Percentiles rank a stretch among this genome's conserved stretches.
Evolutionary conservation across 192 early-diverging fungal species (phyloP).

Genomic region (Coemansia sp.): DNA sequence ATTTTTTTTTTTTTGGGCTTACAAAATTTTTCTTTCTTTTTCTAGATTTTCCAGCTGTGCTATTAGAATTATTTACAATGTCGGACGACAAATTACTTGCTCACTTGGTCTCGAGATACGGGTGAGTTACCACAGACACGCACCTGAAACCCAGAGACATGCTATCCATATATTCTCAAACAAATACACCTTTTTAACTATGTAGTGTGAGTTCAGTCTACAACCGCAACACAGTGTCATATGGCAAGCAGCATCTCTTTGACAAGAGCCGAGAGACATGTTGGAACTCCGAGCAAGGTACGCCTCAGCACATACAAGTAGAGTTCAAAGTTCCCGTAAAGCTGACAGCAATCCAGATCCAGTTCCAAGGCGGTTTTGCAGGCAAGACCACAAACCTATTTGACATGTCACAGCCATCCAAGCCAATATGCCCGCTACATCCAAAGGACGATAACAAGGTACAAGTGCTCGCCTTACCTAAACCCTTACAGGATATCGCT

Average conservation of each 20-base stretch:
- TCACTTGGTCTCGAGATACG: slow-evolving; percentile 23
- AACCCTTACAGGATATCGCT: slow-evolving; percentile 14
- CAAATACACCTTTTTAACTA: too few relatives aligned
- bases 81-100: slow-evolving; percentile 15
- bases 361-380: slow-evolving; percentile 90
- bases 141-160: background rate
- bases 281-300: slow-evolving; percentile 92
- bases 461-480: slow-evolving; percentile 59
- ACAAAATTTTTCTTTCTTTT: background rate
- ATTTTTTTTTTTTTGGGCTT: slow-evolving; percentile 3
- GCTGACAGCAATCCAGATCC: slow-evolving; percentile 56
- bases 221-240: slow-evolving; percentile 74
- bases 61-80: slow-evolving; percentile 13
- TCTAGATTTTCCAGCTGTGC: background rate
- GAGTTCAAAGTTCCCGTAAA: slow-evolving; percentile 64
- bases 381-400: slow-evolving; percentile 70
- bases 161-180: background rate
- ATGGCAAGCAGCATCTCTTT: slow-evolving; percentile 82
- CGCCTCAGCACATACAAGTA: slow-evolving; percentile 75
- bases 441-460: slow-evolving; percentile 75
- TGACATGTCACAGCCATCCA: slow-evolving; percentile 39
- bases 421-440: slow-evolving; percentile 61
- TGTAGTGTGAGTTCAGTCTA: slow-evolving; percentile 86
- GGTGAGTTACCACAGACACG: slow-evolving; percentile 4
- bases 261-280: slow-evolving; percentile 86